Percentiles rank a stretch among this genome's conserved stretches.
Evolutionary conservation across 495 filamentous ascomycete species (phyloP).

Genomic region (Ramalina peruviana): DNA sequence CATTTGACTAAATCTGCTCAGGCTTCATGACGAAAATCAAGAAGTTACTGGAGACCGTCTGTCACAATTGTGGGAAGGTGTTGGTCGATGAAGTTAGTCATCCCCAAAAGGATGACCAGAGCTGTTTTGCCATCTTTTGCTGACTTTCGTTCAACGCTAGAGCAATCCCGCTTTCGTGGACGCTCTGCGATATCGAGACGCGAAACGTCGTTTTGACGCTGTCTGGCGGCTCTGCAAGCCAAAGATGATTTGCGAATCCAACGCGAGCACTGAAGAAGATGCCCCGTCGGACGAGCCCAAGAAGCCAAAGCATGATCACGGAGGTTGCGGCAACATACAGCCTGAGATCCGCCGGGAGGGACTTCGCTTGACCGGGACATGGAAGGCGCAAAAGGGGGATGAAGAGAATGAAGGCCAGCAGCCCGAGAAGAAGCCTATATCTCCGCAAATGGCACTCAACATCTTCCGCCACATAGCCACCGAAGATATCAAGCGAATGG

Average conservation of each 20-base stretch:
- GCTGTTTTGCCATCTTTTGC: slow-evolving; percentile 39
- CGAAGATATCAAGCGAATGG: slow-evolving; percentile 71
- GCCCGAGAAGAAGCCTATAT: slow-evolving; percentile 71
- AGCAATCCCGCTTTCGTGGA: slow-evolving; percentile 67
- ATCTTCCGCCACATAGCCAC: slow-evolving; percentile 73
- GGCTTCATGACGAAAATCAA: slow-evolving; percentile 96
- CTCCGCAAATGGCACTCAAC: slow-evolving; percentile 68
- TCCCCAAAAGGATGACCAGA: slow-evolving; percentile 40
- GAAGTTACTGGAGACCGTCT: slow-evolving; percentile 94
- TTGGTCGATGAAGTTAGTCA: slow-evolving; percentile 87
- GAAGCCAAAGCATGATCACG: slow-evolving; percentile 47
- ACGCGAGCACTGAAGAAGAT: slow-evolving; percentile 48
- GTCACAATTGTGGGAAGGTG: slow-evolving; percentile 94
- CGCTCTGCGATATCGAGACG: slow-evolving; percentile 71
- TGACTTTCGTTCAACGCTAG: slow-evolving; percentile 48
- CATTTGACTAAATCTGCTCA: slow-evolving; percentile 25
- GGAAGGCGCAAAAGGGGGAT: slow-evolving; percentile 61
- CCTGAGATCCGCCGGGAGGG: slow-evolving; percentile 76
- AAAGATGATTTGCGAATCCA: slow-evolving; percentile 68
- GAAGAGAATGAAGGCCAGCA: slow-evolving; percentile 49
- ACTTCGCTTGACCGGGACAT: slow-evolving; percentile 67
- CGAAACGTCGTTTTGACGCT: slow-evolving; percentile 80
- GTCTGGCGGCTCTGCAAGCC: slow-evolving; percentile 83
- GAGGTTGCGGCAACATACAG: slow-evolving; percentile 85
- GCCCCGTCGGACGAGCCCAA: slow-evolving; percentile 37